These are phyloP conservation scores for Apiospora phragmitis DNA, from an alignment of 2,329 filamentous ascomycete genomes.

Conservation along the genomic window DNA sequence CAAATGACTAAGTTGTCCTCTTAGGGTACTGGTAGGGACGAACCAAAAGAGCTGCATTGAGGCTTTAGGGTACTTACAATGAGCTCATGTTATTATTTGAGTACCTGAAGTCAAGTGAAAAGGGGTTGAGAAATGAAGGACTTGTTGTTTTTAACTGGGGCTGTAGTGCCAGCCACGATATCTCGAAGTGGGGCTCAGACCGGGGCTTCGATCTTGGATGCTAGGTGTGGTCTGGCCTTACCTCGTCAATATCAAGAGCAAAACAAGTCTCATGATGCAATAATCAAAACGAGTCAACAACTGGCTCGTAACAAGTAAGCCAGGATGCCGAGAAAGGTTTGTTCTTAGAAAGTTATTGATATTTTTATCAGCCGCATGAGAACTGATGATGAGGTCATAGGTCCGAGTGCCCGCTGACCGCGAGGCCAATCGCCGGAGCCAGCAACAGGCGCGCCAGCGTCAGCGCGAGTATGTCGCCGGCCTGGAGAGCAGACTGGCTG, in stretches of 20 bases:
- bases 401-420: slow-evolving; percentile 22
- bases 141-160: no score
- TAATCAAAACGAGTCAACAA: no score
- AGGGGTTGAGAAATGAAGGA: no score
- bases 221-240: neutral
- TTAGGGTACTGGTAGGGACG: no score
- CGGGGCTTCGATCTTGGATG: no score
- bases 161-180: no score
- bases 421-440: slow-evolving; percentile 45
- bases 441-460: slow-evolving; percentile 53
- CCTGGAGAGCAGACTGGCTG: slow-evolving; percentile 46
- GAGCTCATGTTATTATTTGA: neutral
- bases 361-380: neutral
- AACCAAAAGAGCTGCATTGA: no score
- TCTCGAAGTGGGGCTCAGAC: no score
- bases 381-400: slow-evolving; percentile 10
- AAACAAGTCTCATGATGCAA: neutral
- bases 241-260: neutral
- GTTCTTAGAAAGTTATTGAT: neutral
- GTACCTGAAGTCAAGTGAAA: no score
- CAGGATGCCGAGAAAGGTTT: neutral
- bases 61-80: neutral
- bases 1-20: neutral
- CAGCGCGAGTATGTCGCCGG: slow-evolving; percentile 51
- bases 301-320: neutral